Percentiles rank a stretch among this genome's conserved stretches.
Conservation (phyloP, 352 stramenopile species). For the Phytophthora litchii region DNA sequence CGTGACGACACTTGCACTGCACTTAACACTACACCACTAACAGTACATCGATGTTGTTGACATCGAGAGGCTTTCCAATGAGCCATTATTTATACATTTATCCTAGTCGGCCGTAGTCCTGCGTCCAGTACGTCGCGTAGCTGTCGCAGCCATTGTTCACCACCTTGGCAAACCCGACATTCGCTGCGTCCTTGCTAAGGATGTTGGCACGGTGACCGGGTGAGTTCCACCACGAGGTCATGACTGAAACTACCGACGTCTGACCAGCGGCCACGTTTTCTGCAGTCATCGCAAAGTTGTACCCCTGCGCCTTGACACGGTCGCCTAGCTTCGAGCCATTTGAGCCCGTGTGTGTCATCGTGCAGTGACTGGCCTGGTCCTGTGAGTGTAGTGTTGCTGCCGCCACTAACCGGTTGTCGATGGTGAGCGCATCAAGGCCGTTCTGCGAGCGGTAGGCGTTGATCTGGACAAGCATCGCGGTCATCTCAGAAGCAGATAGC, state of each 20-base stretch:
- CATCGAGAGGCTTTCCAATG: slow-evolving; percentile 9
- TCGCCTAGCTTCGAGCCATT: slow-evolving; percentile 38
- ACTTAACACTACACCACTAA: not conserved
- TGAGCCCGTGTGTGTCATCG: slow-evolving; percentile 52
- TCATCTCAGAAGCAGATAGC: slow-evolving; percentile 33
- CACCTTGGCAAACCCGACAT: slow-evolving; percentile 41
- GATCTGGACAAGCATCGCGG: slow-evolving; percentile 51
- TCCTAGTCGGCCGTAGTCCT: slow-evolving; percentile 33
- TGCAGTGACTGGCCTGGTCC: slow-evolving; percentile 49
- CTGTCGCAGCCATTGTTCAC: slow-evolving; percentile 35
- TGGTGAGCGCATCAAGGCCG: slow-evolving; percentile 44
- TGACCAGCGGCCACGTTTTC: slow-evolving; percentile 66
- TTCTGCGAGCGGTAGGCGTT: slow-evolving; percentile 54
- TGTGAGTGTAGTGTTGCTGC: slow-evolving; percentile 49
- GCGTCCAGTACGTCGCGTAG: slow-evolving; percentile 44
- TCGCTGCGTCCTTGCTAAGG: slow-evolving; percentile 29
- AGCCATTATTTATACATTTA: slow-evolving; percentile 5
- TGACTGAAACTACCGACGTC: slow-evolving; percentile 41
- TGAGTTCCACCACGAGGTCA: slow-evolving; percentile 63
- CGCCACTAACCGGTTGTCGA: slow-evolving; percentile 42
- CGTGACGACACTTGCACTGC: not conserved
- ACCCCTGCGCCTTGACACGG: slow-evolving; percentile 41
- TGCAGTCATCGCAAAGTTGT: slow-evolving; percentile 35
- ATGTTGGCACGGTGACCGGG: slow-evolving; percentile 54
- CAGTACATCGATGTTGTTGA: slow-evolving; percentile 8